Percentiles rank a stretch among this genome's conserved stretches.
Evolutionary conservation across 495 filamentous ascomycete genomes (phyloP).

Genomic region (Elasticomyces elasticus): DNA sequence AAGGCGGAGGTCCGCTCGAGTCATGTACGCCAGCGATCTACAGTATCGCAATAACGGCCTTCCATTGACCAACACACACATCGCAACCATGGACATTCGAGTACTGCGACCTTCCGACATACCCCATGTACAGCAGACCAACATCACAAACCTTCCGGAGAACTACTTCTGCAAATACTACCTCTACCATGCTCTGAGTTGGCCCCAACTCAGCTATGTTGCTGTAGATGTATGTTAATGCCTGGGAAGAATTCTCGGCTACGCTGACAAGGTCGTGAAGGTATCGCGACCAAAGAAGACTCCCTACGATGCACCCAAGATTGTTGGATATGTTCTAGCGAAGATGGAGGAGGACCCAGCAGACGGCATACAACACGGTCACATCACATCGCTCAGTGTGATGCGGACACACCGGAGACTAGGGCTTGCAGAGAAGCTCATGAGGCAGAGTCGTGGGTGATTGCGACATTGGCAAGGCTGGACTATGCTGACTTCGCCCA

Average conservation of each 20-base stretch:
- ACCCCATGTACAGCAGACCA: slow-evolving; percentile 91
- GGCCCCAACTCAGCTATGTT: slow-evolving; percentile 94
- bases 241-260: background rate
- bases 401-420: slow-evolving; percentile 90
- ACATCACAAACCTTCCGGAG: slow-evolving; percentile 97
- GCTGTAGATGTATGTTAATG: slow-evolving; percentile 59
- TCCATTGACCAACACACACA: background rate
- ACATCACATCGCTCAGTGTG: slow-evolving; percentile 89
- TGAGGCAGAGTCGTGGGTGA: slow-evolving; percentile 84
- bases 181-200: slow-evolving; percentile 95
- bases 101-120: slow-evolving; percentile 67
- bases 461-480: slow-evolving; percentile 3
- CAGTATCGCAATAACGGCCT: background rate
- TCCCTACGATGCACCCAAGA: slow-evolving; percentile 86
- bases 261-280: slow-evolving; percentile 10
- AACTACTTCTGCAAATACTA: slow-evolving; percentile 99
- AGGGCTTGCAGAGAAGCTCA: slow-evolving; percentile 91
- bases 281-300: slow-evolving; percentile 61
- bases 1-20: too few species aligned
- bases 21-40: too few species aligned
- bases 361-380: slow-evolving; percentile 85
- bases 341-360: slow-evolving; percentile 99
- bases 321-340: slow-evolving; percentile 96
- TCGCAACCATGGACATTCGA: slow-evolving; percentile 63
- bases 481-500: slow-evolving; percentile 29